Evolutionary conservation across 2,329 filamentous ascomycete genomes (phyloP).

Genomic region (Colletotrichum liriopes): DNA sequence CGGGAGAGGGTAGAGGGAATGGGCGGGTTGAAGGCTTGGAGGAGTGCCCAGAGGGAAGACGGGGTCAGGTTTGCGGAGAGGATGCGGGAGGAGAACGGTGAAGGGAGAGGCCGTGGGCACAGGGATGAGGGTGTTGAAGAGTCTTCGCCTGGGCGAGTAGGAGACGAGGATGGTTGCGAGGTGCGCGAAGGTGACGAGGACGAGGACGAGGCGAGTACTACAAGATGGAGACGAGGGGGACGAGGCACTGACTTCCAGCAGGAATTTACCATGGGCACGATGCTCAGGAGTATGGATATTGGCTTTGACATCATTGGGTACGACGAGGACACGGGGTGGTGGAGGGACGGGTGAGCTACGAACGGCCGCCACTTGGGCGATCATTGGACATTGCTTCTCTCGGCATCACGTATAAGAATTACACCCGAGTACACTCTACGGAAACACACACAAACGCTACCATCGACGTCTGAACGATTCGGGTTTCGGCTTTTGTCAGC

Average conservation of each 20-base stretch:
- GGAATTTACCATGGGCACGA: slow-evolving; percentile 44
- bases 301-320: slow-evolving; percentile 44
- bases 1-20: slow-evolving; percentile 30
- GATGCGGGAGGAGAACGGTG: slow-evolving; percentile 51
- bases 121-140: background rate
- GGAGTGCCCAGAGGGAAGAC: slow-evolving; percentile 41
- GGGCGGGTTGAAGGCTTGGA: slow-evolving; percentile 35
- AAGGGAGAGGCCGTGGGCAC: background rate
- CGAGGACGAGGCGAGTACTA: slow-evolving; percentile 20
- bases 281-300: slow-evolving; percentile 43
- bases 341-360: slow-evolving; percentile 38
- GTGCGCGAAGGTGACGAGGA: background rate
- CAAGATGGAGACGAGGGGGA: background rate
- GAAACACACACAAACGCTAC: background rate
- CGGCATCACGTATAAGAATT: background rate
- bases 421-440: background rate
- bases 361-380: background rate
- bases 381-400: background rate
- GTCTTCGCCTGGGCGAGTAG: background rate
- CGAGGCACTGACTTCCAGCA: slow-evolving; percentile 24
- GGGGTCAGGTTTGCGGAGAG: slow-evolving; percentile 52
- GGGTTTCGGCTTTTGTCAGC: background rate
- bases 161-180: slow-evolving; percentile 1
- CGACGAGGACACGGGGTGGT: slow-evolving; percentile 39
- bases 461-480: background rate